Base-by-base conservation (phyloP, 2,329 filamentous ascomycete genomes). In the Colletotrichum gigasporum region DNA sequence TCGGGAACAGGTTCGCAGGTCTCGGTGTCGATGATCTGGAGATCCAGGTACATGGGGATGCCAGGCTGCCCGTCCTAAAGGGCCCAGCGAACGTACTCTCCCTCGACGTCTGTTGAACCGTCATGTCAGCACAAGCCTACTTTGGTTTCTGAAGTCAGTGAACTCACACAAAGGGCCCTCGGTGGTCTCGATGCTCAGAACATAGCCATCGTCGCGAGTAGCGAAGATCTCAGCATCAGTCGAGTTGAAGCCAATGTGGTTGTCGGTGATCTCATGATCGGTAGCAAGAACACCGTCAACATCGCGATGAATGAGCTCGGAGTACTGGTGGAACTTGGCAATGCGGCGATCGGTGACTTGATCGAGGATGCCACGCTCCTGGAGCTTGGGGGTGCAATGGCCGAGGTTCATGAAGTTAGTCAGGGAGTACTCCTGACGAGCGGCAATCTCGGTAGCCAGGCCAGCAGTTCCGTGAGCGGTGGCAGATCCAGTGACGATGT, bases 1-100 rank as follows among this genome's bases (percentile, higher is more conserved):
- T 60, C 24, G 5, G 37, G 51, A 3, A 61, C 57, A 3, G 57
- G 57, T 39, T 65, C 22, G 24, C 63, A 65, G 26, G 57, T 65
- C 51, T 62, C 57, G n/a, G 47, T 62, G 44, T 65, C 63, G 35
- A 65, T 61, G 24, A 65, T 53, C 51, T 65, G 63, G 11, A 62
- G 44, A 26, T 65, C 57, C 9, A 62, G 20, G 18, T 65, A 57
- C 35, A 65, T 50, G 16, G 18, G 42, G 14, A 62, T 53, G 28
- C 57, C 63, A 11, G 20, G 22, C 42, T 65, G 30, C 16, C 39
- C 32, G 9, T 65, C 58, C 16, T 18, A 37, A 10, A 65, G 50
- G 22, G 30, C 51, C 35, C 44, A 56, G 35, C 63, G 63, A 24
- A 56, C 37, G 10, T 52, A 10, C 37, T 65, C 34, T 11, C 63